A percentile compares a stretch with the other conserved stretches of the same genome.
phyloP scores from a whole-genome alignment of 305 asterid genomes.

The Fraxinus ornus region DNA sequence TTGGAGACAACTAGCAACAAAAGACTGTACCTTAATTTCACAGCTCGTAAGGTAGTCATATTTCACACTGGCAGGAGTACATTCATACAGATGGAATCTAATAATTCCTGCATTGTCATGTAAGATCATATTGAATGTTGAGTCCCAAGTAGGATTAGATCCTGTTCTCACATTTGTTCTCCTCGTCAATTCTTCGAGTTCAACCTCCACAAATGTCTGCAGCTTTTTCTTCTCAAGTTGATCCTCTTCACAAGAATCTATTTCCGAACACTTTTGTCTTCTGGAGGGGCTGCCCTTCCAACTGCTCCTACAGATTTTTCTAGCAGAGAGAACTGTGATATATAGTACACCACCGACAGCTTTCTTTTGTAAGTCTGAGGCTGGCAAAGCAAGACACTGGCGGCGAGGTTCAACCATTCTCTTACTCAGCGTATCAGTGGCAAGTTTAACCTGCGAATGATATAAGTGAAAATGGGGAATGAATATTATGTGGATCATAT shows the following conservation, averaged over 20 bases:
- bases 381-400: slow-evolving; percentile 82
- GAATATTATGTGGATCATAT: neutral
- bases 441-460: slow-evolving; percentile 67
- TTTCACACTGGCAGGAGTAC: slow-evolving; percentile 66
- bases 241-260: slow-evolving; percentile 40
- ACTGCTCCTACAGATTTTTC: slow-evolving; percentile 49
- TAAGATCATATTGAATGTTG: slow-evolving; percentile 73
- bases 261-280: slow-evolving; percentile 34
- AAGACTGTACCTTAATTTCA: slow-evolving; percentile 73
- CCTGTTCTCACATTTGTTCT: slow-evolving; percentile 65
- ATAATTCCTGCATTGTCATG: slow-evolving; percentile 76
- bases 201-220: slow-evolving; percentile 84
- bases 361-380: slow-evolving; percentile 62
- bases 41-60: slow-evolving; percentile 78
- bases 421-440: slow-evolving; percentile 68
- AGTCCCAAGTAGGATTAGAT: slow-evolving; percentile 78
- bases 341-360: slow-evolving; percentile 78
- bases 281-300: slow-evolving; percentile 41
- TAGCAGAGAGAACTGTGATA: slow-evolving; percentile 68
- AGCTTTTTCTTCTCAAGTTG: slow-evolving; percentile 48
- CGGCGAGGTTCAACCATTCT: slow-evolving; percentile 97
- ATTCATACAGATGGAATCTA: slow-evolving; percentile 69
- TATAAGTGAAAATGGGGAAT: neutral
- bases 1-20: slow-evolving; percentile 9
- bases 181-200: slow-evolving; percentile 81